These are phyloP conservation scores for Termitomyces sp. DNA, from an alignment of 768 basidiomycete genomes.

Conservation along the genomic window DNA sequence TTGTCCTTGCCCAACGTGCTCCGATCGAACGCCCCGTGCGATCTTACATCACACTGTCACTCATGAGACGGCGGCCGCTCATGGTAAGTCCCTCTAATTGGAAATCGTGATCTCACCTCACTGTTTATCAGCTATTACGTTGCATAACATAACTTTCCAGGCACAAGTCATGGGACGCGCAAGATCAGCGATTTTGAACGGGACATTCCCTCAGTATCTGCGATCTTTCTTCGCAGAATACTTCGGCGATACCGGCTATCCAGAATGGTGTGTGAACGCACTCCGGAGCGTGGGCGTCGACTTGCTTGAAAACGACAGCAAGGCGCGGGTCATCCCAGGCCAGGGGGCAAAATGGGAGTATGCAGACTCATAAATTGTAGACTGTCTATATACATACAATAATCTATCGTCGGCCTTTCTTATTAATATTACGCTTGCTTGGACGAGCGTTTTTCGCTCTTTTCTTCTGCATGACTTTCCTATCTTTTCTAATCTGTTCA, in stretches of 20 bases:
- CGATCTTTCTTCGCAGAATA: slow-evolving; percentile 71
- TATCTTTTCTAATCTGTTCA: slow-evolving; percentile 80
- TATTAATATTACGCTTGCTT: slow-evolving; percentile 22
- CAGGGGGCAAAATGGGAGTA: slow-evolving; percentile 81
- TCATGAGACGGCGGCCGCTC: slow-evolving; percentile 81
- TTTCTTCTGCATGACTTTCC: slow-evolving; percentile 59
- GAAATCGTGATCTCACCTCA: slow-evolving; percentile 11
- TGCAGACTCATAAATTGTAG: slow-evolving; percentile 27
- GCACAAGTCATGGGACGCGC: slow-evolving; percentile 85
- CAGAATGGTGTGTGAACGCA: slow-evolving; percentile 86
- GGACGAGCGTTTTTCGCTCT: slow-evolving; percentile 82
- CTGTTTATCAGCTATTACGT: slow-evolving; percentile 55
- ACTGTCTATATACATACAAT: not conserved
- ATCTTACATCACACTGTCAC: slow-evolving; percentile 72
- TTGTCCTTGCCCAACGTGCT: slow-evolving; percentile 88
- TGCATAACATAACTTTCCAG: slow-evolving; percentile 84
- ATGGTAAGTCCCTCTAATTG: slow-evolving; percentile 44
- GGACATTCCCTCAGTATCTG: slow-evolving; percentile 75
- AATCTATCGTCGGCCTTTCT: slow-evolving; percentile 37
- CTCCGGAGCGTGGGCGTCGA: slow-evolving; percentile 81
- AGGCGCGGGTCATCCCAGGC: slow-evolving; percentile 50
- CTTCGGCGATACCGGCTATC: slow-evolving; percentile 74
- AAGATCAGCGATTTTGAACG: slow-evolving; percentile 73
- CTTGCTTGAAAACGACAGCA: slow-evolving; percentile 54
- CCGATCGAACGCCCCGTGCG: slow-evolving; percentile 59